Evolutionary conservation across 1,284 basidiomycete species (phyloP), one percentile per base, ranked within the genome.

Genomic region (Rugosomyces carneus): DNA sequence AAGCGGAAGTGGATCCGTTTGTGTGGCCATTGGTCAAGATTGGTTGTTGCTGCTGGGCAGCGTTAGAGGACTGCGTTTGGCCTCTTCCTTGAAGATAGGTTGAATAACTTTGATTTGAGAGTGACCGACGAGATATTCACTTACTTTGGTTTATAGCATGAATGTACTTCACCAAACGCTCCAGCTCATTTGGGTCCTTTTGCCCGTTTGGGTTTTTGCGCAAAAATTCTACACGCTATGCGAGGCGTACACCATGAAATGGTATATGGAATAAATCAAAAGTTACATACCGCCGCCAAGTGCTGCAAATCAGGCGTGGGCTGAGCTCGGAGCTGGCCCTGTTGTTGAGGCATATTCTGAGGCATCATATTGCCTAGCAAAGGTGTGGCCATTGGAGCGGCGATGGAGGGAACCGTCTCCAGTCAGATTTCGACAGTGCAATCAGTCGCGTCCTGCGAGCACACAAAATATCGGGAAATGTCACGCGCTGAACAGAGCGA

Each of bases 131-230:
- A 51, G 24, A 35, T 13, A 26, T 45, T 32, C 31, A 56, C 63
- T 50, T 35, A 72, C 69, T 60, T 54, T 71, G 67, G 45, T 57
- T 57, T n/a, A 72, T 37, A 34, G 56, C 58, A 49, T 67, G 62
- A 27, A 75, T 68, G 51, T 70, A 71, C 56, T 70, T 73, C 37
- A 70, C 47, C 23, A 76, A 57, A 27, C 58, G 63, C 16, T 74
- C 72, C 3, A 73, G 60, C 50, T 77, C 75, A 37, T 58, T 62
- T 3, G 71, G 69, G 31, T 46, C 53, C 59, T 70, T 73, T 54
- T 73, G 72, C 47, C 74, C 71, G 31, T 54, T 60, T 15, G 72
- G 73, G 54, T 75, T 71, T 60, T 73, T 67, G 51, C 68, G 68
- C 43, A 76, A 61, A 52, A 69, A 70, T 49, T 69, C 69, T 40